Conservation (phyloP, 2,329 filamentous ascomycete species). For the Verticillium klebahnii region DNA sequence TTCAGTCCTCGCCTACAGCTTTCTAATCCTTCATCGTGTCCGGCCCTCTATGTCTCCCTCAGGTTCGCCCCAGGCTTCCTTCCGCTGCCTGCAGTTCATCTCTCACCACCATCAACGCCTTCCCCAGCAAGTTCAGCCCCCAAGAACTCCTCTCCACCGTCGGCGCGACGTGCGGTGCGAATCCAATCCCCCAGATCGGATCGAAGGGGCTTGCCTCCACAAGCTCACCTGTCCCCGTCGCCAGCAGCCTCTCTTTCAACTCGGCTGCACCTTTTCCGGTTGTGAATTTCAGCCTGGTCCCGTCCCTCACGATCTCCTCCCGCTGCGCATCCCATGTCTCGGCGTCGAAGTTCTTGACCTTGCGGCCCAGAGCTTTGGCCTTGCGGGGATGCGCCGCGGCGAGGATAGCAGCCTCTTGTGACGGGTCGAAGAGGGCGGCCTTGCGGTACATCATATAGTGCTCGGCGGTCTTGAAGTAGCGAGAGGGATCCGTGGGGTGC, state of each 20-base stretch:
- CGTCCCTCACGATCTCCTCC: constrained; percentile 49
- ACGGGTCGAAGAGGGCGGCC: constrained; percentile 43
- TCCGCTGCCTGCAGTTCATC: constrained; percentile 40
- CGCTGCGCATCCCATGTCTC: constrained; percentile 47
- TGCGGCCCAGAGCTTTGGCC: constrained; percentile 51
- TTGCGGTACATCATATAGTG: constrained; percentile 56
- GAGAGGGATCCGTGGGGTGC: constrained; percentile 26
- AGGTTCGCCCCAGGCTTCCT: neutral
- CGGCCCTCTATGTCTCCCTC: neutral
- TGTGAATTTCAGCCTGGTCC: constrained; percentile 57
- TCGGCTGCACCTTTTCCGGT: constrained; percentile 30
- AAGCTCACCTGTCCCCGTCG: constrained; percentile 54
- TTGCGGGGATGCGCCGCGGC: constrained; percentile 36
- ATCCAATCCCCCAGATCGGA: constrained; percentile 64
- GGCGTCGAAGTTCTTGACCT: constrained; percentile 47
- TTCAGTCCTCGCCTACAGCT: neutral
- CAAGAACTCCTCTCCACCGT: constrained; percentile 41
- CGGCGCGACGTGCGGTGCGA: constrained; percentile 41
- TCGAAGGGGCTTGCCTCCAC: constrained; percentile 60
- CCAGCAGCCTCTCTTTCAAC: constrained; percentile 45
- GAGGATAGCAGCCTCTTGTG: constrained; percentile 43
- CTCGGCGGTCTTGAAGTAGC: constrained; percentile 45
- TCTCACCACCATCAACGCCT: constrained; percentile 56
- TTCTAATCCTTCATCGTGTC: neutral
- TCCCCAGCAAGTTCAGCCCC: constrained; percentile 62